Evolutionary conservation across 2,329 filamentous ascomycete species (phyloP).

Genomic region (Lachnellula arida): DNA sequence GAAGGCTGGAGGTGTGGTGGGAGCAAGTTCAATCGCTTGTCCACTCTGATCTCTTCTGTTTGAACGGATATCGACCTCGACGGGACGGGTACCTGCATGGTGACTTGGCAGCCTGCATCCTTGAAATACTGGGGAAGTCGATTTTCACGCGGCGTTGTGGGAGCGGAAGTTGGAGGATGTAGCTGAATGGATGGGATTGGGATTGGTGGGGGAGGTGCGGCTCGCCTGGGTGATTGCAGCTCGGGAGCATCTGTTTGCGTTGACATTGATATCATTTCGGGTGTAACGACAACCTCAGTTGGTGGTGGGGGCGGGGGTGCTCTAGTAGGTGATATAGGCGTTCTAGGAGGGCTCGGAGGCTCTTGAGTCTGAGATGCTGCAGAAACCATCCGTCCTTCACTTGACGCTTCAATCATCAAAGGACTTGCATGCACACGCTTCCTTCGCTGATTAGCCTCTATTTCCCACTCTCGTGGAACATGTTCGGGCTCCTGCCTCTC

Average conservation of each 20-base stretch:
- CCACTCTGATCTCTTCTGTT: constrained; percentile 86
- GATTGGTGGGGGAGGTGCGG: constrained; percentile 38
- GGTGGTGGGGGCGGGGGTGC: constrained; percentile 39
- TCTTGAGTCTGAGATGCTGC: constrained; percentile 58
- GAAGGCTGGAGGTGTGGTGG: constrained; percentile 77
- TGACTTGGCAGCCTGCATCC: constrained; percentile 77
- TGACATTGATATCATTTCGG: constrained; percentile 48
- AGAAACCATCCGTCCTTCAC: constrained; percentile 55
- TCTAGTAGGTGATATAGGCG: constrained; percentile 50
- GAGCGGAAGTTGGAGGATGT: constrained; percentile 79
- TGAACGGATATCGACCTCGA: constrained; percentile 55
- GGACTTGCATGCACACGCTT: constrained; percentile 59
- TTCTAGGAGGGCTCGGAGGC: constrained; percentile 61
- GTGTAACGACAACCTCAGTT: constrained; percentile 28
- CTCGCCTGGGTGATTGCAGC: constrained; percentile 20
- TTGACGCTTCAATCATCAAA: constrained; percentile 44
- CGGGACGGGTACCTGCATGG: constrained; percentile 41
- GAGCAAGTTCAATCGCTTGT: constrained; percentile 69
- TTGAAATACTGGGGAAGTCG: constrained; percentile 77
- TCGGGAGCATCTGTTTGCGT: constrained; percentile 54
- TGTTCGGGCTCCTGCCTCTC: constrained; percentile 35
- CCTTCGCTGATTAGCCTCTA: constrained; percentile 69
- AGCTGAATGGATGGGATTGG: constrained; percentile 80
- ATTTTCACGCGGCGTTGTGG: constrained; percentile 70
- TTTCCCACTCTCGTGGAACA: constrained; percentile 46